These are phyloP conservation scores for Mucor ambiguus DNA, from an alignment of 371 early-diverging fungal genomes.

Conservation along the genomic window DNA sequence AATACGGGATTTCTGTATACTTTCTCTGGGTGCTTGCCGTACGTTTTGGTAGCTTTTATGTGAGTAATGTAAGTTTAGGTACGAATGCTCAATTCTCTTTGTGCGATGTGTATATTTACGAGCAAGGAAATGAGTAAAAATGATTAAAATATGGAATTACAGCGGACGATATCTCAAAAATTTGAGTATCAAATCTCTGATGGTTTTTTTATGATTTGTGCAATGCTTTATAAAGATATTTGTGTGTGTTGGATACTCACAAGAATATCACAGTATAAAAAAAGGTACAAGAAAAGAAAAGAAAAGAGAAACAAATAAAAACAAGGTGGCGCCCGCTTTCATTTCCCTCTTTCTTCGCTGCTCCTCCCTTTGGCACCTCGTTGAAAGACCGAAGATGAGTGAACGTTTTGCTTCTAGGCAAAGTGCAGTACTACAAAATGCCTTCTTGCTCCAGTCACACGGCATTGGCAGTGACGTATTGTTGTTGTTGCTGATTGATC, in stretches of 20 bases:
- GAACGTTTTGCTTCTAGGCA: neutral
- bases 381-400: neutral
- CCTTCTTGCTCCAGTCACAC: neutral
- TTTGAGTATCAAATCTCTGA: neutral
- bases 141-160: neutral
- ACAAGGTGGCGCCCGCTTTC: constrained; percentile 6
- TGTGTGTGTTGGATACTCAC: neutral
- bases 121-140: neutral
- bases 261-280: neutral
- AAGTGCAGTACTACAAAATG: too few species aligned
- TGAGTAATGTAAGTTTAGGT: neutral
- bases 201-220: neutral
- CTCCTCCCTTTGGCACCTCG: neutral
- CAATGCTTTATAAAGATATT: neutral
- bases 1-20: neutral
- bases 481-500: constrained; percentile 1
- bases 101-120: neutral
- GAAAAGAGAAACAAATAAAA: constrained; percentile 4
- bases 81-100: neutral
- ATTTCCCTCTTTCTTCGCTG: neutral
- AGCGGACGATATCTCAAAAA: neutral
- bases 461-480: constrained; percentile 1
- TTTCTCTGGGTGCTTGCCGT: neutral
- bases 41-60: neutral
- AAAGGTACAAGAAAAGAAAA: constrained; percentile 3